Conservation (phyloP, 2,329 filamentous ascomycete genomes). For the Intubia oerlemansii region DNA sequence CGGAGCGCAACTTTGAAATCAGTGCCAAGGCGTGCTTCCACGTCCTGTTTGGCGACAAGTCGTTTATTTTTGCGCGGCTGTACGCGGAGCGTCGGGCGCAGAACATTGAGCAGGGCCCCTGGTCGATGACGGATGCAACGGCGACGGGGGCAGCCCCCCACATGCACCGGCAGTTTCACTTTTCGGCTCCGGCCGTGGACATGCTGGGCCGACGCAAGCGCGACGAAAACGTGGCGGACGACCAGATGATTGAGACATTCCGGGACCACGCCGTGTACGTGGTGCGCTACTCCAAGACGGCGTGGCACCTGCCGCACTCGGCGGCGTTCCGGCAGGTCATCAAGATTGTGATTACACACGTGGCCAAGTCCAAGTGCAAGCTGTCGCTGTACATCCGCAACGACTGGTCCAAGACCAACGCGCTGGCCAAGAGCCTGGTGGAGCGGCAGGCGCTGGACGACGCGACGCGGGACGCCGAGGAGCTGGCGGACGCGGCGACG, state of each 20-base stretch:
- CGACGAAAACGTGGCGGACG: conserved; percentile 48
- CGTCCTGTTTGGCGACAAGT: conserved; percentile 90
- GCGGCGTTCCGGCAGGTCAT: conserved; percentile 62
- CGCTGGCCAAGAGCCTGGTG: conserved; percentile 37
- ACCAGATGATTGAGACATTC: conserved; percentile 68
- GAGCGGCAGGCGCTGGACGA: conserved; percentile 57
- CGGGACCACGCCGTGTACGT: conserved; percentile 54
- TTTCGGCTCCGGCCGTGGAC: conserved; percentile 48
- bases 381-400: conserved; percentile 71
- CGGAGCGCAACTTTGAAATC: conserved; percentile 70
- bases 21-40: conserved; percentile 91
- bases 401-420: conserved; percentile 58
- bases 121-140: conserved; percentile 52
- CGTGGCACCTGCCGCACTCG: conserved; percentile 73
- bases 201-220: conserved; percentile 38
- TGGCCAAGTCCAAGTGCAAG: conserved; percentile 81
- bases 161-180: conserved; percentile 61
- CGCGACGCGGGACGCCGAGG: conserved; percentile 47
- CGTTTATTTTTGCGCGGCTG: conserved; percentile 77
- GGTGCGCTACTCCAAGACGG: conserved; percentile 37
- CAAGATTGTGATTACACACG: conserved; percentile 85
- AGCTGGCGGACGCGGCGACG: conserved; percentile 53
- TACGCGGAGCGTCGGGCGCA: conserved; percentile 66
- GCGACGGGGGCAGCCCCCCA: no score
- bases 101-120: conserved; percentile 70